Base-by-base conservation (phyloP, 1,139 yeast species). In the Hansenula lynferdii region DNA sequence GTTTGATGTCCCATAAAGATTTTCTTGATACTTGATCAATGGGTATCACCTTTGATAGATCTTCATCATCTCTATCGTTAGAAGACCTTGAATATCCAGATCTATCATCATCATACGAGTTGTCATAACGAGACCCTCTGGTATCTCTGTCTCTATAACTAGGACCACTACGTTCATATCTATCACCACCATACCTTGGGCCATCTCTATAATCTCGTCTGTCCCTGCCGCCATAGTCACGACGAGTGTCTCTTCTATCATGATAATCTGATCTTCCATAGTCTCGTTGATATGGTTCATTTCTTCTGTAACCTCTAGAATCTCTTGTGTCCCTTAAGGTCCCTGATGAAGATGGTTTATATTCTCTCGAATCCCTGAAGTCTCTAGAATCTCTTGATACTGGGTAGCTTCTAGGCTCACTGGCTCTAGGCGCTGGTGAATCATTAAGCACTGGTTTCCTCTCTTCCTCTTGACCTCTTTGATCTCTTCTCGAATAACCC, bases 1-100 rank as follows among this genome's bases (percentile, higher is more conserved):
- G 90, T 25, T 72, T 71, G 14, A 75, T 65, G 36, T 89, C 95
- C 96, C 96, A 89, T 39, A 71, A 63, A 28, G 71, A 75, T 8
- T 64, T 61, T 29, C 78, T 65, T 35, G 51, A 50, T 12, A 76
- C 51, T 37, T 69, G 59, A 40, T 72, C 67, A 16, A 77, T 58
- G 0, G 81, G 67, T 1, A 59, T 50, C 0, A 67, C 70, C 22
- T 51, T 46, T 2, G 54, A 49, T 18, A 67, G 48, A 31, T 64
- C 62, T 22, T 45, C 50, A 14, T 45, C n/a, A n/a, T n/a, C n/a
- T n/a, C n/a, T 48, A 12, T 37, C 37, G 10, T 41, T 17, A 5
- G n/a, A 5, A 12, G 27, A 16, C 23, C 27, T 31, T 7, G 33
- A 31, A 22, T 31, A 14, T n/a, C n/a, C 26, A 12, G 12, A 31